Evolutionary conservation across 139 green algal species (phyloP).

Genomic region (Raphidocelis subcapitata): DNA sequence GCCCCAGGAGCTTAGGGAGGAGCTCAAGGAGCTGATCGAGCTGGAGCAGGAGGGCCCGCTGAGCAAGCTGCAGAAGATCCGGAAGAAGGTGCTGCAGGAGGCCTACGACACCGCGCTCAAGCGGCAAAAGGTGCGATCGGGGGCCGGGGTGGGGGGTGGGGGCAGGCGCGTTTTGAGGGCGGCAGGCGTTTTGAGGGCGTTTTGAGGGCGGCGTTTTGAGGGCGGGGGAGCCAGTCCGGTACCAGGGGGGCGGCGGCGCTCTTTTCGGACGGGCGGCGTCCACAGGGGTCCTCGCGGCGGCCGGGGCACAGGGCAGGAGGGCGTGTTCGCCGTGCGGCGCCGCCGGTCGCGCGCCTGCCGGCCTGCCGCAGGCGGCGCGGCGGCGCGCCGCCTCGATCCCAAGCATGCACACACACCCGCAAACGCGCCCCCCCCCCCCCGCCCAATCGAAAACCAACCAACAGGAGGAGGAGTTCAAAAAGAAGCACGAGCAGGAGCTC

Average conservation of each 20-base stretch:
- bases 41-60: slow-evolving; percentile 64
- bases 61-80: slow-evolving; percentile 66
- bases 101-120: slow-evolving; percentile 79
- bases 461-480: slow-evolving; percentile 43
- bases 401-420: slow-evolving; percentile 1
- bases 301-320: too few species aligned
- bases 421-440: background rate
- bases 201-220: too few species aligned
- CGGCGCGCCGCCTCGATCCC: background rate
- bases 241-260: too few species aligned
- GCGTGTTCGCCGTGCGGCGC: too few species aligned
- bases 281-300: too few species aligned
- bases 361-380: background rate
- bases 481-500: slow-evolving; percentile 19
- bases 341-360: too few species aligned
- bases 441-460: background rate
- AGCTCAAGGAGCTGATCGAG: slow-evolving; percentile 77
- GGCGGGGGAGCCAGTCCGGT: too few species aligned
- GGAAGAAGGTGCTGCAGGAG: slow-evolving; percentile 84
- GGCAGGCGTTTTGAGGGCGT: background rate
- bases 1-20: slow-evolving; percentile 52
- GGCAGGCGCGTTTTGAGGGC: background rate
- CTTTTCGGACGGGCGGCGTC: too few species aligned
- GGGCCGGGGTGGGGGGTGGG: too few species aligned
- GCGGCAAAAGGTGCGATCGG: slow-evolving; percentile 61